These are phyloP conservation scores for Calonectria fujianensis DNA, from an alignment of 2,329 filamentous ascomycete species.

Conservation along the genomic window DNA sequence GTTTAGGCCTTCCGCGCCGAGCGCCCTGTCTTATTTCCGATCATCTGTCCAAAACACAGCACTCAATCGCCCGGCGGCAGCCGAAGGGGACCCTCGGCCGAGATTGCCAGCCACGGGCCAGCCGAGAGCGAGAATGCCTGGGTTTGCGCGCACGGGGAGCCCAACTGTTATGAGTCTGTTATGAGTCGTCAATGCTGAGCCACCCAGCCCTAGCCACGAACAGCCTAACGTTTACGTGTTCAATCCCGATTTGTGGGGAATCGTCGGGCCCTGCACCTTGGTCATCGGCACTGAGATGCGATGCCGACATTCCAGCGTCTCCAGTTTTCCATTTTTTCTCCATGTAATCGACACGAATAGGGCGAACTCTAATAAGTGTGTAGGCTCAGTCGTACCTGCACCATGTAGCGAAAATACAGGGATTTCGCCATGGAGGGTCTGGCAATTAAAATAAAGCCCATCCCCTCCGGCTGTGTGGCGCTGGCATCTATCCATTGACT, in stretches of 20 bases:
- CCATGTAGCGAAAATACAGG: neutral
- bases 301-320: neutral
- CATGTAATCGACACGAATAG: neutral
- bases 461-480: neutral
- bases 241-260: neutral
- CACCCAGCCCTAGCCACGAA: neutral
- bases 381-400: neutral
- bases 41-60: neutral
- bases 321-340: neutral
- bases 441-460: neutral
- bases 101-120: neutral
- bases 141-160: slow-evolving; percentile 1
- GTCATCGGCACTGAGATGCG: neutral
- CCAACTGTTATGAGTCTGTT: neutral
- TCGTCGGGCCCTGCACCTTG: neutral
- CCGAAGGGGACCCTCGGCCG: neutral
- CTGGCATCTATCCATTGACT: neutral
- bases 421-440: neutral
- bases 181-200: slow-evolving; percentile 20
- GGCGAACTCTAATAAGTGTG: neutral
- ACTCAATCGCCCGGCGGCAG: neutral
- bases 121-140: neutral
- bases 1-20: neutral
- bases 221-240: slow-evolving; percentile 14
- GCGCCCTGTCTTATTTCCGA: neutral